Conservation (phyloP, 805 yeast species). For the Cyberlindnera lachancei region DNA sequence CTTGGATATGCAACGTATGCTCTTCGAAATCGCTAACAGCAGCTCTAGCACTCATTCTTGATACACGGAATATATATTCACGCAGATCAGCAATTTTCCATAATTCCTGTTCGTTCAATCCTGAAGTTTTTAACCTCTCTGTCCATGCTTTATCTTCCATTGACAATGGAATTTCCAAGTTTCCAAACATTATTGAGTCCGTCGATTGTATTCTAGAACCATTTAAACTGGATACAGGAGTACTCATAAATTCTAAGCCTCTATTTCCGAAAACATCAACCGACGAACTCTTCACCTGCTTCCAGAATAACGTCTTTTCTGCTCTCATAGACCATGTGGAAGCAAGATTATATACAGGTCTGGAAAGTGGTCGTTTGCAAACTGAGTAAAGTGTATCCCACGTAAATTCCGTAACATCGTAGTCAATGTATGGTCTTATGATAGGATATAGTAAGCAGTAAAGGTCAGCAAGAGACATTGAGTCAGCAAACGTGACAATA, state of each 20-base stretch:
- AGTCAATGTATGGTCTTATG: conserved; percentile 64
- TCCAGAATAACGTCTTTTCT: conserved; percentile 75
- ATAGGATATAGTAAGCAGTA: conserved; percentile 81
- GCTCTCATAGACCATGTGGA: conserved; percentile 67
- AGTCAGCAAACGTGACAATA: conserved; percentile 52
- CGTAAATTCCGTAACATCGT: conserved; percentile 63
- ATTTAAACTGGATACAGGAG: conserved; percentile 13
- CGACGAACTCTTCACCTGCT: conserved; percentile 32
- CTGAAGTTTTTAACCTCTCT: conserved; percentile 63
- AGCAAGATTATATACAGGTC: conserved; percentile 55
- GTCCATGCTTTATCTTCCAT: conserved; percentile 68
- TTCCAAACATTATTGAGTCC: conserved; percentile 30
- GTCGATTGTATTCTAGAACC: conserved; percentile 9
- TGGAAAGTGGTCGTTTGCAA: conserved; percentile 58
- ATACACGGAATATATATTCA: conserved; percentile 56
- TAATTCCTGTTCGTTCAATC: conserved; percentile 60
- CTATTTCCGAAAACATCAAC: conserved; percentile 40
- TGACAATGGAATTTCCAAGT: conserved; percentile 45
- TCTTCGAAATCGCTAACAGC: conserved; percentile 11
- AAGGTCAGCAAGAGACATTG: conserved; percentile 66
- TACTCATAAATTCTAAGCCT: conserved; percentile 27
- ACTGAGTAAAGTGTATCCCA: conserved; percentile 64
- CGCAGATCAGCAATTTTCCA: conserved; percentile 79
- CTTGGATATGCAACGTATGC: conserved; percentile 20
- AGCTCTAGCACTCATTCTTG: conserved; percentile 30